Conservation (phyloP, 148 eudicot species). For the Simmondsia chinensis region DNA sequence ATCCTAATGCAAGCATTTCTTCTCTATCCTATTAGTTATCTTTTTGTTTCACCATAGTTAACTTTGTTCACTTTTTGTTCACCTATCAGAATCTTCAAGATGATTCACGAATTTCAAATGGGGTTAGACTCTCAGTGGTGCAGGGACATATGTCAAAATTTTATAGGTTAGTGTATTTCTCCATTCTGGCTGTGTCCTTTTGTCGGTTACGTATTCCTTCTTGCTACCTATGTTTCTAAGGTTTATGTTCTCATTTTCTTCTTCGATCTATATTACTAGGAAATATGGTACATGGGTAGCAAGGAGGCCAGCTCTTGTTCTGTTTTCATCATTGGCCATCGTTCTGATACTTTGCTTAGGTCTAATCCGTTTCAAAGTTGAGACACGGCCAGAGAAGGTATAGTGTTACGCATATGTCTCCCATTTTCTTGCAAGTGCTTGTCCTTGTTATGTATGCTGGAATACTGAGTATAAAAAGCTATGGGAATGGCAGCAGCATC, state of each 20-base stretch:
- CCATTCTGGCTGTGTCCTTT: constrained; percentile 1
- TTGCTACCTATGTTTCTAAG: too few species aligned
- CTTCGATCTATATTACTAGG: constrained; percentile 36
- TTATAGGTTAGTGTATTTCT: constrained; percentile 51
- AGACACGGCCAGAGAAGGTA: constrained; percentile 99
- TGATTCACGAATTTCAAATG: constrained; percentile 43
- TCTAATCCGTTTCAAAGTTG: constrained; percentile 78
- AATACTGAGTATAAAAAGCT: too few species aligned
- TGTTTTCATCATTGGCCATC: constrained; percentile 56
- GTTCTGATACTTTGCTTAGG: constrained; percentile 79
- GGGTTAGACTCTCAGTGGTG: constrained; percentile 79
- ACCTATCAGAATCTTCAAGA: constrained; percentile 59
- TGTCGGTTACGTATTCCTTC: too few species aligned
- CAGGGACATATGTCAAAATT: constrained; percentile 88
- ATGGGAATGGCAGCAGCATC: too few species aligned
- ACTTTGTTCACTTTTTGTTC: not conserved
- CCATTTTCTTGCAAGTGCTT: too few species aligned
- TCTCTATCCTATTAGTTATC: not conserved
- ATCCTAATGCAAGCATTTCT: not conserved
- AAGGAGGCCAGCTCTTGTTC: constrained; percentile 68
- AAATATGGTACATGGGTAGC: constrained; percentile 94
- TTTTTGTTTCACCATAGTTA: not conserved
- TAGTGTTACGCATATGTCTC: constrained; percentile 6
- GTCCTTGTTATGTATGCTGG: too few species aligned
- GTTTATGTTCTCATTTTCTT: too few species aligned